These are phyloP conservation scores for Dendrobium huoshanense DNA, from an alignment of 106 monocot genomes.

Conservation along the genomic window DNA sequence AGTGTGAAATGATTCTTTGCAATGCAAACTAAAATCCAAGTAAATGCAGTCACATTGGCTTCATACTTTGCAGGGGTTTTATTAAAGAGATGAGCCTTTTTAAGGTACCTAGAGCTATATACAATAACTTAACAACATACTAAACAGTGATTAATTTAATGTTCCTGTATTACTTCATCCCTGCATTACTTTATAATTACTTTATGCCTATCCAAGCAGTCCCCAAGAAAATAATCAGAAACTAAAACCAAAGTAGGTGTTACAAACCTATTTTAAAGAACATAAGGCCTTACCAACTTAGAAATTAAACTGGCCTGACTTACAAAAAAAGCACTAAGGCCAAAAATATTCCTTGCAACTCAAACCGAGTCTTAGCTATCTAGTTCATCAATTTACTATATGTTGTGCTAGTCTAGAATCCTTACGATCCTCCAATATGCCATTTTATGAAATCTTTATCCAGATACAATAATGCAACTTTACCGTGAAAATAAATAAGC, in stretches of 20 bases:
- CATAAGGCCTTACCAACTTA: background rate
- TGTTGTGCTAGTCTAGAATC: background rate
- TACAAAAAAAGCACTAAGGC: background rate
- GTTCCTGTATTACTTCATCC: no score
- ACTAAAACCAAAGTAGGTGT: background rate
- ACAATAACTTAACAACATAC: background rate
- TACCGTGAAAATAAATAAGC: background rate
- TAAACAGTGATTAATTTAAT: background rate
- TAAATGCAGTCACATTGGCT: background rate
- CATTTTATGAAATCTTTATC: background rate
- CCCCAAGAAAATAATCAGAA: background rate
- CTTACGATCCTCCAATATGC: no score
- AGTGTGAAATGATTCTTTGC: no score
- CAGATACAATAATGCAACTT: background rate
- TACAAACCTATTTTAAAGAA: background rate
- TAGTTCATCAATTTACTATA: background rate
- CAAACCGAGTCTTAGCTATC: background rate
- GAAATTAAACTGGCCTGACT: no score
- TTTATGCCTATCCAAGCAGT: no score
- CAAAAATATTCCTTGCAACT: background rate
- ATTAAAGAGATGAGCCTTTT: background rate
- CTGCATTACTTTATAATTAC: no score
- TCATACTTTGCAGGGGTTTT: background rate
- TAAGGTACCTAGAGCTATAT: background rate
- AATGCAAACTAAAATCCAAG: no score